Evolutionary conservation across 768 basidiomycete species (phyloP).

Genomic region (Auricularia heimuer): DNA sequence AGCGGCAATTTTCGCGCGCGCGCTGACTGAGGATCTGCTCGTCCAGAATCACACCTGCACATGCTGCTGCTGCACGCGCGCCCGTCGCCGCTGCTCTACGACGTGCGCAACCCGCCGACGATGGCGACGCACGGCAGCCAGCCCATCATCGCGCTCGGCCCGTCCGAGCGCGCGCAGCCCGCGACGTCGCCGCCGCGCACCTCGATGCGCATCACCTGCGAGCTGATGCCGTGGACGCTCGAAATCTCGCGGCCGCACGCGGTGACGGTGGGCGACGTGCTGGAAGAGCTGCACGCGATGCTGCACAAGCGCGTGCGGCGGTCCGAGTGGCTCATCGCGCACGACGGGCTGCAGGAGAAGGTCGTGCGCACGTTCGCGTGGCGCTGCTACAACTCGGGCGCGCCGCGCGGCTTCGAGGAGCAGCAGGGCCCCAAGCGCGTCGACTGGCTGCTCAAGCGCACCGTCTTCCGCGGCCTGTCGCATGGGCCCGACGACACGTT

Average conservation of each 20-base stretch:
- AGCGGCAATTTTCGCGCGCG: neutral
- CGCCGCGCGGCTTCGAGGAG: conserved; percentile 5
- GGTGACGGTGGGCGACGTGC: conserved; percentile 12
- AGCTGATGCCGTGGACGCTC: conserved; percentile 6
- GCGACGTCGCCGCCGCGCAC: conserved; percentile 3
- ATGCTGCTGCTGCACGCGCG: neutral
- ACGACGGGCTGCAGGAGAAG: neutral
- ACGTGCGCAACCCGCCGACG: neutral
- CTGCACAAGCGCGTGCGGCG: conserved; percentile 3
- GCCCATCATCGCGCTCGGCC: neutral
- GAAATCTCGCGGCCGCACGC: neutral
- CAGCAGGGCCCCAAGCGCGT: conserved; percentile 6
- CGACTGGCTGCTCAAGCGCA: conserved; percentile 9
- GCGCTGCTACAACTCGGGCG: conserved; percentile 6
- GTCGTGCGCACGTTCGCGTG: conserved; percentile 6
- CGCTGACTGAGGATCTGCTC: neutral
- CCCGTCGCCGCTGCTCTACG: neutral
- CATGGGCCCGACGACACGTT: conserved; percentile 1
- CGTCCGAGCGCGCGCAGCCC: conserved; percentile 1
- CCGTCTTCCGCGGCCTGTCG: conserved; percentile 8
- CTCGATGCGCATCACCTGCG: conserved; percentile 6
- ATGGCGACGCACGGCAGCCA: neutral
- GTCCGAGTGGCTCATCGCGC: conserved; percentile 5
- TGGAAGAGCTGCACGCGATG: conserved; percentile 5
- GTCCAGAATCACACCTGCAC: neutral